Evolutionary conservation across 2,329 filamentous ascomycete species (phyloP).

Genomic region (Ophiosphaerella korrae): DNA sequence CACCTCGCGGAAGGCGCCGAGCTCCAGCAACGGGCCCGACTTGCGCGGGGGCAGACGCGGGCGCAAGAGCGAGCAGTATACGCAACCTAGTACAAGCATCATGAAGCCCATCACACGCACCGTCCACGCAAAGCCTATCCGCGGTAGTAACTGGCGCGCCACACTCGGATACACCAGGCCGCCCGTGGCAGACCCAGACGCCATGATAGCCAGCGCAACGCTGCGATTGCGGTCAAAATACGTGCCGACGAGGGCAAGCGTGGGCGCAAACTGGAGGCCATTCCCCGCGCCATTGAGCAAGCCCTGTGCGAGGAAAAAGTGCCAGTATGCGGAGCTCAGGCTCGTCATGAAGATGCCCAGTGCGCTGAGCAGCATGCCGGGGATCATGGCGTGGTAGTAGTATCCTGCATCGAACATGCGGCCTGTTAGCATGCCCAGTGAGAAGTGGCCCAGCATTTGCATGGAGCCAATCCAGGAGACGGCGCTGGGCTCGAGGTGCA

Average conservation of each 20-base stretch:
- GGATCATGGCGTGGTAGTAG: conserved; percentile 52
- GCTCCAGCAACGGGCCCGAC: conserved; percentile 50
- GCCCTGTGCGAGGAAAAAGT: conserved; percentile 48
- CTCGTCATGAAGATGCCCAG: conserved; percentile 60
- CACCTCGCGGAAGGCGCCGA: conserved; percentile 48
- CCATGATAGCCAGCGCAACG: conserved; percentile 64
- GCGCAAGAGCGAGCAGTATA: conserved; percentile 47
- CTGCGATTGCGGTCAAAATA: conserved; percentile 66
- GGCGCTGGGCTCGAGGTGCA: conserved; percentile 45
- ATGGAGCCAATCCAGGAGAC: conserved; percentile 60
- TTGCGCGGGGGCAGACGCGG: conserved; percentile 52
- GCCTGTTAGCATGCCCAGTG: conserved; percentile 57
- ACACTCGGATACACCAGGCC: conserved; percentile 67
- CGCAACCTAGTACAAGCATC: conserved; percentile 52
- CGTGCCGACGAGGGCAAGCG: conserved; percentile 47
- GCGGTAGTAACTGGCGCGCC: conserved; percentile 60
- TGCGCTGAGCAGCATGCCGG: conserved; percentile 52
- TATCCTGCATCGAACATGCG: conserved; percentile 59
- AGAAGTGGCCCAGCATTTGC: conserved; percentile 58
- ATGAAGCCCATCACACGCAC: conserved; percentile 67
- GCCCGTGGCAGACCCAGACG: conserved; percentile 65
- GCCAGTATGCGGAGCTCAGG: conserved; percentile 56
- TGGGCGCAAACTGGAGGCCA: conserved; percentile 44
- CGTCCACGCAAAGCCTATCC: conserved; percentile 68
- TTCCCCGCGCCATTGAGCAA: conserved; percentile 41